These are phyloP conservation scores for Fusarium sororula DNA, from an alignment of 2,329 filamentous ascomycete genomes.

Conservation along the genomic window DNA sequence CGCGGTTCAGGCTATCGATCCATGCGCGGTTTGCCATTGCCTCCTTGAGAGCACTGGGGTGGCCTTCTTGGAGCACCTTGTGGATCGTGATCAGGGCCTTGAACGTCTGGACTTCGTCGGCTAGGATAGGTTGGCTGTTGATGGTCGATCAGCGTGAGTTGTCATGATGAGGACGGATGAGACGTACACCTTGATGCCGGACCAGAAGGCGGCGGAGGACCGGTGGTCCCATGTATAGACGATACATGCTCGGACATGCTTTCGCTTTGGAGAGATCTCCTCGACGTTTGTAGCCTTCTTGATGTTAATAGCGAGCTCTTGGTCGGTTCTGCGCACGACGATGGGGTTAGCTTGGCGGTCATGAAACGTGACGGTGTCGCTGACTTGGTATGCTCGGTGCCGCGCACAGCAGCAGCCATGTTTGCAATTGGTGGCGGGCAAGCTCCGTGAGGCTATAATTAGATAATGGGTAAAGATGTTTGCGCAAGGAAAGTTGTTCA, in stretches of 20 bases:
- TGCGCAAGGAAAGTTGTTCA: slow-evolving; percentile 13
- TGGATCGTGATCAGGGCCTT: slow-evolving; percentile 97
- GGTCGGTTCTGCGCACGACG: slow-evolving; percentile 64
- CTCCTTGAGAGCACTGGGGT: slow-evolving; percentile 86
- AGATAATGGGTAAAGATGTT: background rate
- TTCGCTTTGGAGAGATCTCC: slow-evolving; percentile 76
- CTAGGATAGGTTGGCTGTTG: slow-evolving; percentile 89
- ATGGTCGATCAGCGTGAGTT: slow-evolving; percentile 5
- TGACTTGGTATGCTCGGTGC: slow-evolving; percentile 50
- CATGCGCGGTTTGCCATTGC: slow-evolving; percentile 88
- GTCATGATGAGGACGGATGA: slow-evolving; percentile 3
- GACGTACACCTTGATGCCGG: slow-evolving; percentile 96
- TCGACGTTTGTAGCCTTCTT: slow-evolving; percentile 75
- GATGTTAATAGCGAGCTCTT: slow-evolving; percentile 75
- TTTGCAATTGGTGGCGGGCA: slow-evolving; percentile 34
- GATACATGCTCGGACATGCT: slow-evolving; percentile 97
- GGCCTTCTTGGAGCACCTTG: slow-evolving; percentile 96
- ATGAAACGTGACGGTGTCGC: slow-evolving; percentile 25
- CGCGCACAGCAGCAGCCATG: slow-evolving; percentile 46
- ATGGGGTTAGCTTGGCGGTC: slow-evolving; percentile 23
- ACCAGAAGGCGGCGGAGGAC: slow-evolving; percentile 94
- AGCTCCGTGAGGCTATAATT: slow-evolving; percentile 24
- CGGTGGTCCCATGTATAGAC: slow-evolving; percentile 99
- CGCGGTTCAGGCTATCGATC: slow-evolving; percentile 91
- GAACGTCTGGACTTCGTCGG: slow-evolving; percentile 98